phyloP scores from a whole-genome alignment of 192 early-diverging fungal species.

The Coemansia sp. region DNA sequence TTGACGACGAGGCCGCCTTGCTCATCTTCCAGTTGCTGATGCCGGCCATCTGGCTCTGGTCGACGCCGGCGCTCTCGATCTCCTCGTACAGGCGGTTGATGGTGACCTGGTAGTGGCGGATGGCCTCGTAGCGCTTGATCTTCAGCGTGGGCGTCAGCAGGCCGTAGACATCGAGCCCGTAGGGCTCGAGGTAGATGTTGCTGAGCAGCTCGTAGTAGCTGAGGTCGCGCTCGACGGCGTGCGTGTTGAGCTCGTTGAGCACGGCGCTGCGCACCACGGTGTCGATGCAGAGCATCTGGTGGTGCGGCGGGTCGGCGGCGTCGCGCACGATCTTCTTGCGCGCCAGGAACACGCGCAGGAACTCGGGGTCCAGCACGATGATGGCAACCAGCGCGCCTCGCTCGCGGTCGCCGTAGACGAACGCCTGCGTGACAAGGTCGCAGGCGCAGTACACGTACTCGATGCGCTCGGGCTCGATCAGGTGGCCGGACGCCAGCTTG shows the following conservation, averaged over 20 bases:
- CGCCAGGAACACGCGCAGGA: slow-evolving; percentile 53
- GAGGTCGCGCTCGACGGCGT: slow-evolving; percentile 63
- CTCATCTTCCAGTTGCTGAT: slow-evolving; percentile 44
- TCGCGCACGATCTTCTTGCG: slow-evolving; percentile 55
- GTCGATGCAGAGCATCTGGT: slow-evolving; percentile 65
- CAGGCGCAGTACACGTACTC: slow-evolving; percentile 87
- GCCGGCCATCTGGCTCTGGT: slow-evolving; percentile 48
- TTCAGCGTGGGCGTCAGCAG: slow-evolving; percentile 82
- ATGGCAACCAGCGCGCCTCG: slow-evolving; percentile 73
- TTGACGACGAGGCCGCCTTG: slow-evolving; percentile 13
- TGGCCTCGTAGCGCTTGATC: slow-evolving; percentile 58
- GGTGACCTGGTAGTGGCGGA: slow-evolving; percentile 53
- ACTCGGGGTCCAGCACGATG: slow-evolving; percentile 71
- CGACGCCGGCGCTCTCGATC: slow-evolving; percentile 31
- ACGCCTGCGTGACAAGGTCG: slow-evolving; percentile 68
- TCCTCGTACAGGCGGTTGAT: slow-evolving; percentile 67
- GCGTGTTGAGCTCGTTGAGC: slow-evolving; percentile 59
- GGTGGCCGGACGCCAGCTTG: slow-evolving; percentile 85
- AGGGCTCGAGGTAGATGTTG: slow-evolving; percentile 66
- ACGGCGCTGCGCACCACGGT: slow-evolving; percentile 59
- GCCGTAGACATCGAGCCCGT: slow-evolving; percentile 75
- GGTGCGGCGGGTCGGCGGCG: slow-evolving; percentile 53
- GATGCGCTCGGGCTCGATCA: slow-evolving; percentile 92
- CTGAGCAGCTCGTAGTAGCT: slow-evolving; percentile 70
- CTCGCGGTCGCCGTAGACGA: slow-evolving; percentile 80